Base-by-base conservation (phyloP, 1,284 basidiomycete species). In the Microbotryum violaceum region DNA sequence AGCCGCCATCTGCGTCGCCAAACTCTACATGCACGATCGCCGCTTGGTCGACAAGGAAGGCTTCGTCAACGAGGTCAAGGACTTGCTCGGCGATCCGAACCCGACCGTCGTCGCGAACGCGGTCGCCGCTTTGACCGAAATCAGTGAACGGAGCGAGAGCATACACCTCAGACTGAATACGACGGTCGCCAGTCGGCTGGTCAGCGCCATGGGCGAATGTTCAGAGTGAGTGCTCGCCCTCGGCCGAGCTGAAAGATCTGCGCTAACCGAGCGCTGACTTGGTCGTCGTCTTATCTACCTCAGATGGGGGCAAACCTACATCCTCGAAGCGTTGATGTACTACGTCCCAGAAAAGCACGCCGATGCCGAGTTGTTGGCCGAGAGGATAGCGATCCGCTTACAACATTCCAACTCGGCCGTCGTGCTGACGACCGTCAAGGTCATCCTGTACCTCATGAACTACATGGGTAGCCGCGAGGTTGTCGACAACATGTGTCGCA, bases 281-380 rank as follows among this genome's bases (percentile, higher is more conserved):
- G 52, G 23, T 49, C 46, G 20, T 9, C 12, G 23, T 8, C 6
- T 27, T 29, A 37, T 51, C 23, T 10, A 14, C 16, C 47, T 16
- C 55, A 96, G 91, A 77, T 99, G 96, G 96, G 94, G 94, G 1
- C 94, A 97, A 76, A 92, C 97, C 48, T 98, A 98, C 75, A 97
- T 99, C 67, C 82, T 99, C 57, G 96, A 98, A 75, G 88, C 90
- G 4, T 77, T 99, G 42, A 78, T 98, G 64, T 89, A 92, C 58
- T 98, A 89, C 74, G 88, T 97, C 8, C 96, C 96, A 7, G 85
- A 92, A 70, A 82, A 83, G 60, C 83, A 89, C 63, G 80, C 84
- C 45, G 96, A 98, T 73, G 93, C 96, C 14, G 91, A 97, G 77
- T 81, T 89, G 46, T 85, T 98, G 76, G 91, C 89, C 5, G 96